These are phyloP conservation scores for Phaeophleospora eucalypticola DNA, from an alignment of 2,329 filamentous ascomycete genomes.

Conservation along the genomic window DNA sequence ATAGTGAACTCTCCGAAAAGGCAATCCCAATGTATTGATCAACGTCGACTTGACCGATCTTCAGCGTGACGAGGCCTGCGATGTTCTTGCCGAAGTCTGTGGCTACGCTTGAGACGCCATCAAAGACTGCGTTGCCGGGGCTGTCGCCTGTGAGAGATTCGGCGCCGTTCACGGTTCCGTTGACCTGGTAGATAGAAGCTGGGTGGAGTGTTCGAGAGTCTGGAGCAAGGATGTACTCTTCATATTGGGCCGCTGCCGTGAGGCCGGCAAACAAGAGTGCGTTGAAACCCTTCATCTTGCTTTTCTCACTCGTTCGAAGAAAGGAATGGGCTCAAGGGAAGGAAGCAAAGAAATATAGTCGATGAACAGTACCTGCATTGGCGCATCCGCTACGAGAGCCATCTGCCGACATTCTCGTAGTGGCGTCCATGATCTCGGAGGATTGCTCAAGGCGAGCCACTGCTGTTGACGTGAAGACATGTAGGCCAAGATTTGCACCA, in stretches of 20 bases:
- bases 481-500: too few relatives aligned
- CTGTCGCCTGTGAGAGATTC: constrained; percentile 30
- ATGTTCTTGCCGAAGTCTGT: constrained; percentile 44
- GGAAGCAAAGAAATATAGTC: neutral
- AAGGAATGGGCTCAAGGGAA: neutral
- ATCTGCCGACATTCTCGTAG: too few relatives aligned
- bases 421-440: too few relatives aligned
- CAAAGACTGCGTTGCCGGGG: constrained; percentile 33
- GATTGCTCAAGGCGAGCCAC: too few relatives aligned
- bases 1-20: constrained; percentile 43
- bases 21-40: constrained; percentile 42
- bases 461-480: too few relatives aligned
- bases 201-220: constrained; percentile 36
- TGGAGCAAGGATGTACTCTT: constrained; percentile 41
- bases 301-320: neutral
- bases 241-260: constrained; percentile 29
- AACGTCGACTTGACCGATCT: constrained; percentile 31
- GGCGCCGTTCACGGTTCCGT: constrained; percentile 38
- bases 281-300: too few relatives aligned
- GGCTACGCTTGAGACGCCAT: constrained; percentile 36
- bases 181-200: constrained; percentile 37
- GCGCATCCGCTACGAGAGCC: too few relatives aligned
- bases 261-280: constrained; percentile 4
- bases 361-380: too few relatives aligned
- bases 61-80: constrained; percentile 38